Evolutionary conservation across 352 stramenopile genomes (phyloP), one percentile per base, ranked within the genome.

Genomic region (Phytophthora parvispora): DNA sequence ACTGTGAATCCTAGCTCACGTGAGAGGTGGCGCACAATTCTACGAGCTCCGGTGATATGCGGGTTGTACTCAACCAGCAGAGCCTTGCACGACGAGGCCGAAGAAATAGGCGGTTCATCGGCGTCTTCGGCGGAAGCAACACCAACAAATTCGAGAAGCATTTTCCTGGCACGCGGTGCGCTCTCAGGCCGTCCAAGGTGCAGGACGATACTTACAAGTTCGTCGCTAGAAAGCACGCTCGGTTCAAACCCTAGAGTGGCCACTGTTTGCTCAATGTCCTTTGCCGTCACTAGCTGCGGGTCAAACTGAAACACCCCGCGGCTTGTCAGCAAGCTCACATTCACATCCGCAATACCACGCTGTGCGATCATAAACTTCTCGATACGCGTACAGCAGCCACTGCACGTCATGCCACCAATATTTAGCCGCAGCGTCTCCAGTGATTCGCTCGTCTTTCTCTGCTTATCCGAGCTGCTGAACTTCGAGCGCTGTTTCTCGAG

Each of bases 391-490:
- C 90, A 94, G 75, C 91, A 97, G 38, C 88, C 85, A 8, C 83
- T 94, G 75, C 91, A 97, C 15, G 89, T 97, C 91, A 97, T 97
- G 15, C 91, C 90, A 43, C 74, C 75, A 38, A 93, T 93, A 64
- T 78, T 77, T 10, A 93, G 71, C 7, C 83, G 79, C 51, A 91
- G 68, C 4, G 77, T 79, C 49, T 74, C 71, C 56, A 78, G 24
- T 20, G 36, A 55, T 9, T 51, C 60, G 1, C 48, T 40, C 18
- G 7, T 34, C 28, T 60, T 57, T 16, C 15, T 56, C 36, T 70
- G 73, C 12, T 47, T 58, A n/a, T 57, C 34, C 9, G 60, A 73
- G 3, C 58, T 60, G 18, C 24, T 31, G 3, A 52, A 55, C 22
- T 49, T 61, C 20, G 63, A 54, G 6, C 69, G 58, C 1, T 69